These are phyloP conservation scores for Parmelia sp. DNA, from an alignment of 495 filamentous ascomycete genomes.

Conservation along the genomic window DNA sequence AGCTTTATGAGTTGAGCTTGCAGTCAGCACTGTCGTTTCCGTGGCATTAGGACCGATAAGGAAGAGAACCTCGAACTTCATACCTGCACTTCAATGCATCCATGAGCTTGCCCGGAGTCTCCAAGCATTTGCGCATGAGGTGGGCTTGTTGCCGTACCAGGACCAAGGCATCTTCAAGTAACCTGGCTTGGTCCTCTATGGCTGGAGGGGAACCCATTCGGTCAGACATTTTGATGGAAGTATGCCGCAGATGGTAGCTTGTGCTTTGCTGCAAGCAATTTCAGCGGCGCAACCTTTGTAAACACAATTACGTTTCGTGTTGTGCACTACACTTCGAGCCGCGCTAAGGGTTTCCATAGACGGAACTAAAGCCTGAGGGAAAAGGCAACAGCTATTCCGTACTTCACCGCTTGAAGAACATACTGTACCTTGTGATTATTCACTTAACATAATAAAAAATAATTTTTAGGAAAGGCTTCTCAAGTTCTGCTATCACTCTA, in stretches of 20 bases:
- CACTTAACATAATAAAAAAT: too few relatives aligned
- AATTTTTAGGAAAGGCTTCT: not conserved
- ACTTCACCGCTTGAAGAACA: not conserved
- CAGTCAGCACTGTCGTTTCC: slow-evolving; percentile 10
- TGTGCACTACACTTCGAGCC: not conserved
- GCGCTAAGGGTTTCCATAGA: not conserved
- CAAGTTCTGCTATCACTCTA: not conserved
- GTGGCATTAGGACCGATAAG: not conserved
- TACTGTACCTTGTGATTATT: not conserved
- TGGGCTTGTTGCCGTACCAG: slow-evolving; percentile 94
- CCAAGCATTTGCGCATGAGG: slow-evolving; percentile 94
- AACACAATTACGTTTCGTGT: not conserved
- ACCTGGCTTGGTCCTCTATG: slow-evolving; percentile 83
- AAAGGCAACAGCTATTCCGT: not conserved
- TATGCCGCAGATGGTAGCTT: slow-evolving; percentile 12
- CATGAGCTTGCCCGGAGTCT: slow-evolving; percentile 98
- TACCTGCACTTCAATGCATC: slow-evolving; percentile 99
- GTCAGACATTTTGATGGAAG: slow-evolving; percentile 43
- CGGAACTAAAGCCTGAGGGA: not conserved
- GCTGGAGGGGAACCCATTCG: slow-evolving; percentile 59
- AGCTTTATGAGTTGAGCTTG: slow-evolving; percentile 47
- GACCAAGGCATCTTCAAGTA: slow-evolving; percentile 93
- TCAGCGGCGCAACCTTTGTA: not conserved
- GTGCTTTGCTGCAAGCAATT: slow-evolving; percentile 1
- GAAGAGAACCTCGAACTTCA: not conserved